phyloP scores from a whole-genome alignment of 164 flowering plant species.

The Sedum album region DNA sequence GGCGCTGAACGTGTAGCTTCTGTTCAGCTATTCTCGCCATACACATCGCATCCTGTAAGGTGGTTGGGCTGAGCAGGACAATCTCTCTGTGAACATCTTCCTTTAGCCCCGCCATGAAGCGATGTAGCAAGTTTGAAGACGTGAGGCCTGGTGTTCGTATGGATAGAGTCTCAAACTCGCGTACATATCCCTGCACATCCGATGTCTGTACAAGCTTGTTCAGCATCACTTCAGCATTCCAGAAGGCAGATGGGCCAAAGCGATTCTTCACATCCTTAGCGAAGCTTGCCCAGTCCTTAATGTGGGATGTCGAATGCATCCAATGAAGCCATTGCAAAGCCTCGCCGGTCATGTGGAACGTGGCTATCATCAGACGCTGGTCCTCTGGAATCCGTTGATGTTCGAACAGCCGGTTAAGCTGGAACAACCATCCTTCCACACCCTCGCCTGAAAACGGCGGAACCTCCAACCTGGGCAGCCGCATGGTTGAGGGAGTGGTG shows the following conservation, averaged over 20 bases:
- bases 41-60: not conserved
- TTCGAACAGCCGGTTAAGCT: not conserved
- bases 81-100: not conserved
- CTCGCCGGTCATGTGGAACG: not conserved
- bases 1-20: not conserved
- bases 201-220: not conserved
- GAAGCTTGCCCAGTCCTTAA: not conserved
- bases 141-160: not conserved
- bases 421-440: not conserved
- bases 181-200: not conserved
- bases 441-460: not conserved
- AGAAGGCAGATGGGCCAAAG: not conserved
- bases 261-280: not conserved
- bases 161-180: not conserved
- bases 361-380: not conserved
- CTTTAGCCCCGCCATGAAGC: not conserved
- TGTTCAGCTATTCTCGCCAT: not conserved
- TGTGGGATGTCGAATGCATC: not conserved
- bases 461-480: not conserved
- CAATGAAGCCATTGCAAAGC: not conserved
- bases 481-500: not conserved
- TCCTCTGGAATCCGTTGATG: not conserved
- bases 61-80: not conserved
- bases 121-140: not conserved
- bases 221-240: not conserved